Base-by-base conservation (phyloP, 192 early-diverging fungal species). In the Coemansia sp. region DNA sequence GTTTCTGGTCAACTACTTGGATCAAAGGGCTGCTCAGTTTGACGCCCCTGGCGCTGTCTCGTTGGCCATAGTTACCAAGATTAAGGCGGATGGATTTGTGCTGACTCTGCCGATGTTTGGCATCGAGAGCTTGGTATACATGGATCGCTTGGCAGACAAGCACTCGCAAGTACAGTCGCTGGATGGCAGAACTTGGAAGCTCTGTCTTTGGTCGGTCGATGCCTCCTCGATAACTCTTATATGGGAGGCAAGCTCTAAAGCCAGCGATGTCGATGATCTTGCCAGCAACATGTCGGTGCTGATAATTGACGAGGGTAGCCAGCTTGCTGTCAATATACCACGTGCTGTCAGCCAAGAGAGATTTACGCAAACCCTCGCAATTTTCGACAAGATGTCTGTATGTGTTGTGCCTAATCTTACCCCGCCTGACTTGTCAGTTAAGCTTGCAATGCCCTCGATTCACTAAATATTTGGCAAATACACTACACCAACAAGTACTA, bases 41-140 rank as follows among this genome's bases (percentile, higher is more conserved):
- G 89, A 23, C 14, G 35, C 20, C 0, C 68, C 77, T 7, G 72
- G 69, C 24, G 39, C 65, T 50, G 55, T 80, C 26, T 62, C 77
- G 4, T 24, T 48, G 9, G 77, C 55, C 26, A 59, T 79, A 65
- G 89, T 98, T 20, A 91, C 91, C 16, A 87, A 94, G 50, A 84
- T 95, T 51, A 70, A 92, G 51, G 90, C 92, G 67, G 94, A 96
- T 71, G 92, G 93, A 3, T 90, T 97, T 51, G 84, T 87, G 34
- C 92, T 94, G 2, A 74, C 94, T 35, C 86, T 95, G 26, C 95
- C 94, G 13, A 86, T 79, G 78, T 90, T 83, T 74, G 96, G 96
- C 46, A 88, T 98, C 43, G 93, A 96, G 67, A 87, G 93, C 43
- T 85, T 93, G 43, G 87, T 98, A 2, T 95, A 89, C 60, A 87